phyloP scores from a whole-genome alignment of 2,329 filamentous ascomycete species.

The Fusarium euwallaceae region DNA sequence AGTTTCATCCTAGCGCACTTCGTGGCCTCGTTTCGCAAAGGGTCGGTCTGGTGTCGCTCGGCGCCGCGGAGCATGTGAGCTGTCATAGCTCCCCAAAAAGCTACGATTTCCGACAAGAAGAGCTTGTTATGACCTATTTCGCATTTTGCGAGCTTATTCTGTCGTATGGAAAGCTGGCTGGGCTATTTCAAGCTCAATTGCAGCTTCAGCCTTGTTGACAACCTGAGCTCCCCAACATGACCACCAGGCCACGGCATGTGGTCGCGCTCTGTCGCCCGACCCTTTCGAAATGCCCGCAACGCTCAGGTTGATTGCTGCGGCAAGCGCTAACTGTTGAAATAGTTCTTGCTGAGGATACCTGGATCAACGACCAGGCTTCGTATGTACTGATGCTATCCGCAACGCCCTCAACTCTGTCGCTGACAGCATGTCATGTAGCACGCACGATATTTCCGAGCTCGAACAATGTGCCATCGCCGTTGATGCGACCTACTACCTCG shows the following conservation, averaged over 20 bases:
- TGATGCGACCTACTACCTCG: conserved; percentile 91
- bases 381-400: conserved; percentile 41
- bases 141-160: conserved; percentile 19
- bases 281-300: conserved; percentile 14
- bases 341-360: conserved; percentile 57
- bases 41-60: conserved; percentile 12
- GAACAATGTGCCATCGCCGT: conserved; percentile 83
- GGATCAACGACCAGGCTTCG: conserved; percentile 56
- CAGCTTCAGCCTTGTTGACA: conserved; percentile 26
- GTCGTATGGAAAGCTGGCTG: conserved; percentile 13
- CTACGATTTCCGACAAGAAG: conserved; percentile 6
- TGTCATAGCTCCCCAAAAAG: conserved; percentile 26
- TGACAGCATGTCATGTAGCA: conserved; percentile 55
- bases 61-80: conserved; percentile 9
- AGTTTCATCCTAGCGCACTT: conserved; percentile 44
- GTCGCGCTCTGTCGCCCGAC: conserved; percentile 12
- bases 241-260: conserved; percentile 9
- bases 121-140: conserved; percentile 17
- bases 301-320: neutral
- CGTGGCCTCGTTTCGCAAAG: conserved; percentile 16
- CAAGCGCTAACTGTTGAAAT: conserved; percentile 37
- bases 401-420: conserved; percentile 20
- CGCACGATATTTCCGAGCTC: conserved; percentile 76
- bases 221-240: conserved; percentile 15
- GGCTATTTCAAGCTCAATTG: conserved; percentile 39